These are phyloP conservation scores for Neurospora intermedia DNA, from an alignment of 495 filamentous ascomycete genomes.

Conservation along the genomic window DNA sequence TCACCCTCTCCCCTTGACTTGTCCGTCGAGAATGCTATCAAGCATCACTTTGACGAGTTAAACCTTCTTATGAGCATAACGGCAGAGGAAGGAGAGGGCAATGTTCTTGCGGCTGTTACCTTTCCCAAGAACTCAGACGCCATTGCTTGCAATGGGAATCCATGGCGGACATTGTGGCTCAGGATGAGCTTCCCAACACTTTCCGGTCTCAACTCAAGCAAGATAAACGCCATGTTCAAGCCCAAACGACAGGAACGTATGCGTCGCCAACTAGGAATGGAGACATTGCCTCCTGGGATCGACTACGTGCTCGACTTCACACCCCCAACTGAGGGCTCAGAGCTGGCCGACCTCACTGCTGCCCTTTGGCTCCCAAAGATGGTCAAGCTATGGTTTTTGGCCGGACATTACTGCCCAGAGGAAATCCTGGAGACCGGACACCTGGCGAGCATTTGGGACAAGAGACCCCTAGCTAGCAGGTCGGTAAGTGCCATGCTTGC, in stretches of 20 bases:
- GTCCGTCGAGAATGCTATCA: background rate
- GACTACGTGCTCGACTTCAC: constrained; percentile 54
- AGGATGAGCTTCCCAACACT: constrained; percentile 38
- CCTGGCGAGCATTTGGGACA: background rate
- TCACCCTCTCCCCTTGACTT: background rate
- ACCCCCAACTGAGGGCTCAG: constrained; percentile 46
- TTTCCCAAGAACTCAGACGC: constrained; percentile 24
- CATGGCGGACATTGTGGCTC: constrained; percentile 23
- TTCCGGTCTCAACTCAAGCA: constrained; percentile 34
- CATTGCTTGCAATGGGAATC: constrained; percentile 8
- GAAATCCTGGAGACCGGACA: constrained; percentile 6
- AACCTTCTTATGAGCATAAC: background rate
- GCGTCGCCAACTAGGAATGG: constrained; percentile 17
- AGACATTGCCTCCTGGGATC: constrained; percentile 31
- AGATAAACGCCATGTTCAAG: constrained; percentile 38
- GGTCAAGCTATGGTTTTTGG: constrained; percentile 37
- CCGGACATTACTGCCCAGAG: constrained; percentile 30
- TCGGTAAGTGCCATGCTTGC: constrained; percentile 14
- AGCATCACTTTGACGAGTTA: background rate
- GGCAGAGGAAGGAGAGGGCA: constrained; percentile 26
- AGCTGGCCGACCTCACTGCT: constrained; percentile 45
- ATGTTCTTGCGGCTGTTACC: constrained; percentile 48
- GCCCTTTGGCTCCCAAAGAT: constrained; percentile 46
- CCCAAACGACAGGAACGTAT: constrained; percentile 27
- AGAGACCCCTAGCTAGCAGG: constrained; percentile 15